A percentile compares a stretch with the other conserved stretches of the same genome.
phyloP scores from a whole-genome alignment of 1,139 yeast species.

The Blastobotrys apis region DNA sequence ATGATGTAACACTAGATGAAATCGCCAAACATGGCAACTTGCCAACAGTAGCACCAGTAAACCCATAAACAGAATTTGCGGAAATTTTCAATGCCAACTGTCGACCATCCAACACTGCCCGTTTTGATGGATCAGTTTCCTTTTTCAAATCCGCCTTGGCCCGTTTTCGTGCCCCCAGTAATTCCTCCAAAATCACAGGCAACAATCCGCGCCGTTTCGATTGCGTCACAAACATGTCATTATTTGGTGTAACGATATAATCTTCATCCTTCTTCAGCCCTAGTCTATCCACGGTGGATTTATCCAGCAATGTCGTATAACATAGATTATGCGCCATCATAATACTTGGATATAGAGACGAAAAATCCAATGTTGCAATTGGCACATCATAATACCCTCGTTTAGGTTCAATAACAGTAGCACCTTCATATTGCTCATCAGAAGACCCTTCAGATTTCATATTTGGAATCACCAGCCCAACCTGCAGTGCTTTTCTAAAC shows the following conservation, averaged over 20 bases:
- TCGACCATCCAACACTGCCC: slow-evolving; percentile 93
- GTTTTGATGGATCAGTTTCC: slow-evolving; percentile 90
- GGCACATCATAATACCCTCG: slow-evolving; percentile 97
- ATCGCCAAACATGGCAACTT: slow-evolving; percentile 94
- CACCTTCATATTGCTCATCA: slow-evolving; percentile 96
- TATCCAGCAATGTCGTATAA: slow-evolving; percentile 80
- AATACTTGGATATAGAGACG: slow-evolving; percentile 94
- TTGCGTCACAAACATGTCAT: slow-evolving; percentile 83
- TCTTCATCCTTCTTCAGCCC: slow-evolving; percentile 65
- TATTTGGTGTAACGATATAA: slow-evolving; percentile 85
- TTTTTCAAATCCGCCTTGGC: slow-evolving; percentile 87
- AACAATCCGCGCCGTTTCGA: slow-evolving; percentile 73
- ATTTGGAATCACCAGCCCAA: slow-evolving; percentile 86
- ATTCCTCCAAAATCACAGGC: slow-evolving; percentile 87
- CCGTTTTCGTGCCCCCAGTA: slow-evolving; percentile 84
- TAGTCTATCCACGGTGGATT: slow-evolving; percentile 62
- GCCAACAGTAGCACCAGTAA: slow-evolving; percentile 98
- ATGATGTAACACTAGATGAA: slow-evolving; percentile 92
- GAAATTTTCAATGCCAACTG: slow-evolving; percentile 94
- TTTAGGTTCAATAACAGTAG: slow-evolving; percentile 94
- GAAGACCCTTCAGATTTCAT: slow-evolving; percentile 73
- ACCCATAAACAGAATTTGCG: slow-evolving; percentile 97
- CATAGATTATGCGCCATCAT: slow-evolving; percentile 99
- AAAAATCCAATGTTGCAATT: slow-evolving; percentile 95
- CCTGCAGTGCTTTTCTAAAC: slow-evolving; percentile 83